Conservation (phyloP, 768 basidiomycete species). For the Tylopilus vinaceipallidus region DNA sequence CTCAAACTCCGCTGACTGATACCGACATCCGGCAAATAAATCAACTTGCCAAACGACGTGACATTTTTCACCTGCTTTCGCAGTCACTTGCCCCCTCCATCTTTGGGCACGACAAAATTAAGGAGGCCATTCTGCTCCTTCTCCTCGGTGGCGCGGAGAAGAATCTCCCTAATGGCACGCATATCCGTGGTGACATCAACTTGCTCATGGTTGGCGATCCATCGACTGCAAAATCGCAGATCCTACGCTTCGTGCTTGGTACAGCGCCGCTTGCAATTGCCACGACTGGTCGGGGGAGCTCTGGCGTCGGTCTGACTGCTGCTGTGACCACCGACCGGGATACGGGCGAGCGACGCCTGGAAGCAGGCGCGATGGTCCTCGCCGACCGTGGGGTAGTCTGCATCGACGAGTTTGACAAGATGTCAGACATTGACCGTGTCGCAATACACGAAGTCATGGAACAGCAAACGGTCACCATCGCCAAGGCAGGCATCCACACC, state of each 20-base stretch:
- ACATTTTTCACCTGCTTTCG: constrained; percentile 86
- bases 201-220: constrained; percentile 99
- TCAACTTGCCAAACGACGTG: constrained; percentile 81
- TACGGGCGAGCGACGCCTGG: constrained; percentile 93
- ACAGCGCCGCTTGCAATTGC: constrained; percentile 98
- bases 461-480: constrained; percentile 98
- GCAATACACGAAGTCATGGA: constrained; percentile 99
- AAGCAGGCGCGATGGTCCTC: constrained; percentile 99
- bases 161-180: constrained; percentile 95
- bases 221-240: constrained; percentile 95
- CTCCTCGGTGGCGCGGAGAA: constrained; percentile 97
- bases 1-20: constrained; percentile 88
- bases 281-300: constrained; percentile 95
- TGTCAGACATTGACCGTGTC: constrained; percentile 98
- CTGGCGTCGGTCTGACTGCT: constrained; percentile 98
- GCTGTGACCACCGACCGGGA: constrained; percentile 98
- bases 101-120: constrained; percentile 95
- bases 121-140: constrained; percentile 87
- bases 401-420: constrained; percentile 99
- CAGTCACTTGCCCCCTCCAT: constrained; percentile 97
- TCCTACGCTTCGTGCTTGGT: constrained; percentile 92
- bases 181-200: constrained; percentile 99
- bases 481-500: constrained; percentile 98
- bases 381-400: constrained; percentile 99
- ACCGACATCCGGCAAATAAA: constrained; percentile 95